Conservation (phyloP, 2,329 filamentous ascomycete genomes). For the Paecilomyces fulvus region DNA sequence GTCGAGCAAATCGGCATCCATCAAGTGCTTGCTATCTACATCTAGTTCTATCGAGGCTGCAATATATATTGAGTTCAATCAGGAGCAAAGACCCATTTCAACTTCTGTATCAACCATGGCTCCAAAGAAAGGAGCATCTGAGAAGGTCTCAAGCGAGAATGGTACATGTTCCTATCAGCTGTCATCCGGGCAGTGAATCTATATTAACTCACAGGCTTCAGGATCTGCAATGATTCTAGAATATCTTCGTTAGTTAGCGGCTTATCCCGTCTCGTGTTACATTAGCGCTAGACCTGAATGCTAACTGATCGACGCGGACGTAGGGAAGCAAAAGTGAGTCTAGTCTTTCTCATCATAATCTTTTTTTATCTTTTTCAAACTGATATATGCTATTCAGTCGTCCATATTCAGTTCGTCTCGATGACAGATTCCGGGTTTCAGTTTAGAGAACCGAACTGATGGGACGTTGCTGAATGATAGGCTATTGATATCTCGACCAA, state of each 20-base stretch:
- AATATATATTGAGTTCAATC: not conserved
- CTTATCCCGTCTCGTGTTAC: slow-evolving; percentile 1
- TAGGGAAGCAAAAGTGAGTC: slow-evolving; percentile 42
- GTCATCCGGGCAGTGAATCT: not conserved
- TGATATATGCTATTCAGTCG: slow-evolving; percentile 27
- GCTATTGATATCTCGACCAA: slow-evolving; percentile 53
- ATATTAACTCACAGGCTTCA: slow-evolving; percentile 8
- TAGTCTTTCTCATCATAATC: too few species aligned
- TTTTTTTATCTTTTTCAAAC: too few species aligned
- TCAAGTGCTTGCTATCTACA: not conserved
- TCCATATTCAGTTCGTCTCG: slow-evolving; percentile 42
- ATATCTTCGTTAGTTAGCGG: slow-evolving; percentile 40
- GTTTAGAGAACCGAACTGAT: not conserved
- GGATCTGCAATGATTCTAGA: slow-evolving; percentile 39
- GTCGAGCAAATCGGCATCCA: not conserved
- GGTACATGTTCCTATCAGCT: slow-evolving; percentile 13
- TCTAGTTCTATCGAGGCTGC: not conserved
- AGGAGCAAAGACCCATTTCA: too few species aligned
- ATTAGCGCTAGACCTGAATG: not conserved
- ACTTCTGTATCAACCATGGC: slow-evolving; percentile 22
- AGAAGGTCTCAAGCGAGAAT: slow-evolving; percentile 20
- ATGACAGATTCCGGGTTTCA: not conserved
- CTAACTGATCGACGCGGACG: not conserved
- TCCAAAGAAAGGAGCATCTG: slow-evolving; percentile 29
- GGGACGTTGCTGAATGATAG: slow-evolving; percentile 14